Conservation (phyloP, 2,329 filamentous ascomycete species). For the Exserohilum turcica region DNA sequence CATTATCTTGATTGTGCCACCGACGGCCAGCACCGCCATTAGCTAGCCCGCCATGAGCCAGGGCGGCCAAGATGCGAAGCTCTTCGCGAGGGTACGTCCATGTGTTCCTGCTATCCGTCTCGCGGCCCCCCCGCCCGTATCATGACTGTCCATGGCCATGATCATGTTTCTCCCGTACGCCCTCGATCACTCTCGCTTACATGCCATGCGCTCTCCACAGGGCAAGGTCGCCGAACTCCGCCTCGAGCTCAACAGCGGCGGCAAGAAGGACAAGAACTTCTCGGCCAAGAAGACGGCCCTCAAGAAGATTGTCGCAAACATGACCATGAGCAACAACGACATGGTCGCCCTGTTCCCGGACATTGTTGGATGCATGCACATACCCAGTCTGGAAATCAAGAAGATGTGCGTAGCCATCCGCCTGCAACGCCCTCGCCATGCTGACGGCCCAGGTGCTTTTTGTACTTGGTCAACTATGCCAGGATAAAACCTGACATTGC, state of each 20-base stretch:
- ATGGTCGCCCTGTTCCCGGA: conserved; percentile 98
- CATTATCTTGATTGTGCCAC: conserved; percentile 30
- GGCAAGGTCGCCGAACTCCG: conserved; percentile 98
- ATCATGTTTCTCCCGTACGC: conserved; percentile 49
- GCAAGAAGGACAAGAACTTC: conserved; percentile 98
- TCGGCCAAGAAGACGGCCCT: conserved; percentile 94
- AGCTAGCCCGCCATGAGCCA: conserved; percentile 61
- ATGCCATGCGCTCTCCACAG: conserved; percentile 63
- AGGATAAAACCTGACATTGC: conserved; percentile 93
- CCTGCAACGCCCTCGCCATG: conserved; percentile 1
- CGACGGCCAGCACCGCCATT: conserved; percentile 36
- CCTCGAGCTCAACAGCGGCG: conserved; percentile 87
- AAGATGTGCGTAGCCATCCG: conserved; percentile 75
- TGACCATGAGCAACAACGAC: conserved; percentile 99
- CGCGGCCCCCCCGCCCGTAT: not conserved
- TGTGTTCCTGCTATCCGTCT: conserved; percentile 21
- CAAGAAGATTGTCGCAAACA: conserved; percentile 99
- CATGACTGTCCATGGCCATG: conserved; percentile 15
- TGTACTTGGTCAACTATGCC: conserved; percentile 97
- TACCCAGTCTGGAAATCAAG: conserved; percentile 95
- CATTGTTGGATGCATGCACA: conserved; percentile 92
- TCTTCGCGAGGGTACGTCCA: conserved; percentile 89
- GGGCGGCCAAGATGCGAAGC: conserved; percentile 92
- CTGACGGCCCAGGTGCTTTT: conserved; percentile 77
- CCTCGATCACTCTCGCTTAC: conserved; percentile 56